Percentiles rank a stretch among this genome's conserved stretches.
Evolutionary conservation across 495 filamentous ascomycete genomes (phyloP).

Genomic region (Podospora anserina): DNA sequence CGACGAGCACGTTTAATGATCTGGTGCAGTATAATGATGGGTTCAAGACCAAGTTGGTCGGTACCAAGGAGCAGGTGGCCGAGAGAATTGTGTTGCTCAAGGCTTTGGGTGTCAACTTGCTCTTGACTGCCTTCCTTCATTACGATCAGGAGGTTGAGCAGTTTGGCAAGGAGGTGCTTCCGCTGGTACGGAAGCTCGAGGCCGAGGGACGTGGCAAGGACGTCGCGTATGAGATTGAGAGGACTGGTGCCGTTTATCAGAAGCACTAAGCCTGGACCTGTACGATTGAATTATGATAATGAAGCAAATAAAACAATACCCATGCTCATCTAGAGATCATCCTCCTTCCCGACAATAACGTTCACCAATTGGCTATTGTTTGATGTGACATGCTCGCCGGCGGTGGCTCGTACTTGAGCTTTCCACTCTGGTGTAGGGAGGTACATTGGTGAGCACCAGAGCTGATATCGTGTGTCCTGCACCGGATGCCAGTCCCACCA

Average conservation of each 20-base stretch:
- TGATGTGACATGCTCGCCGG: neutral
- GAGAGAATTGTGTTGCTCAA: slow-evolving; percentile 48
- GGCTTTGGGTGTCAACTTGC: slow-evolving; percentile 42
- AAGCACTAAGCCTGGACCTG: slow-evolving; percentile 6
- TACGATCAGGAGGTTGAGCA: slow-evolving; percentile 49
- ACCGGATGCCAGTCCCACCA: neutral
- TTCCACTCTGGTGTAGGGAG: neutral
- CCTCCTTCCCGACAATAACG: neutral
- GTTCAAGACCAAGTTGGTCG: slow-evolving; percentile 52
- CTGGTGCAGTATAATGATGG: slow-evolving; percentile 52
- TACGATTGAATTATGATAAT: neutral
- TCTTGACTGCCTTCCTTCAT: slow-evolving; percentile 45
- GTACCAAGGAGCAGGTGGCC: slow-evolving; percentile 48
- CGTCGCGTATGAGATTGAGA: slow-evolving; percentile 38
- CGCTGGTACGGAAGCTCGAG: slow-evolving; percentile 44
- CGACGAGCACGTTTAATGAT: slow-evolving; percentile 46
- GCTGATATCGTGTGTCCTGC: neutral
- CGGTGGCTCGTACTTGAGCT: neutral
- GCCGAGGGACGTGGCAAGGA: slow-evolving; percentile 44
- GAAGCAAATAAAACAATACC: neutral
- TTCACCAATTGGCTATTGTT: neutral
- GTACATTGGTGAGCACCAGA: neutral
- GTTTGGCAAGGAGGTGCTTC: slow-evolving; percentile 45
- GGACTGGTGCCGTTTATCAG: slow-evolving; percentile 43
- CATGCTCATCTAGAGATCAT: neutral